Evolutionary conservation across 257 asterid genomes (phyloP), one percentile per base, ranked within the genome.

Genomic region (Haberlea rhodopensis): DNA sequence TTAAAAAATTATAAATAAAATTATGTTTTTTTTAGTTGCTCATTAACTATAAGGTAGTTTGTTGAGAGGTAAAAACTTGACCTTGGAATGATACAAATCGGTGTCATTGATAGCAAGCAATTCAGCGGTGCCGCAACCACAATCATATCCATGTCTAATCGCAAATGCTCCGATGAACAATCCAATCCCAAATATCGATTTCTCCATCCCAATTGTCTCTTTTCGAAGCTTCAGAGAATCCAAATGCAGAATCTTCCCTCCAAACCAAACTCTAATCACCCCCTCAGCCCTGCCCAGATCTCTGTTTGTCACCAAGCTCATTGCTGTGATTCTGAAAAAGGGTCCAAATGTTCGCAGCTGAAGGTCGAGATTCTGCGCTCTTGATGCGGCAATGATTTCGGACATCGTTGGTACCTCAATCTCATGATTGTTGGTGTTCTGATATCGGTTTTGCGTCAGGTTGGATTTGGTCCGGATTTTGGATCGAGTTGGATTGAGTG

Each of bases 141-240:
- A 73, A 19, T 89, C 95, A 43, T 76, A 84, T 6, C 98, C 98
- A 70, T 80, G 78, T 56, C 97, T 73, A 15, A 89, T 81, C 8
- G 98, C 98, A 19, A 84, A 88, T 1, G 99, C 99, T 49, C 99
- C 99, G 51, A 92, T 45, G 25, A 89, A 92, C 85, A 92, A 72
- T 6, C 99, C 97, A 27, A 92, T 85, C 43, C 99, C 98, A 57
- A 87, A 91, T 24, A 92, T 82, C 2, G 99, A 92, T 65, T 82
- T 89, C 73, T 89, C 87, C 91, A 92, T 84, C 18, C 88, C 85
- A 60, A 89, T 46, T 0, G 95, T 87, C 65, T 85, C 96, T 54
- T 79, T 84, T 20, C 69, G 63, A 77, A 92, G 78, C 69, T 55
- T 87, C 34, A 92, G 82, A 6, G 94, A 84, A 66, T 91, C 98